These are phyloP conservation scores for Solanum stenotomum DNA, from an alignment of 257 asterid species.

Conservation along the genomic window DNA sequence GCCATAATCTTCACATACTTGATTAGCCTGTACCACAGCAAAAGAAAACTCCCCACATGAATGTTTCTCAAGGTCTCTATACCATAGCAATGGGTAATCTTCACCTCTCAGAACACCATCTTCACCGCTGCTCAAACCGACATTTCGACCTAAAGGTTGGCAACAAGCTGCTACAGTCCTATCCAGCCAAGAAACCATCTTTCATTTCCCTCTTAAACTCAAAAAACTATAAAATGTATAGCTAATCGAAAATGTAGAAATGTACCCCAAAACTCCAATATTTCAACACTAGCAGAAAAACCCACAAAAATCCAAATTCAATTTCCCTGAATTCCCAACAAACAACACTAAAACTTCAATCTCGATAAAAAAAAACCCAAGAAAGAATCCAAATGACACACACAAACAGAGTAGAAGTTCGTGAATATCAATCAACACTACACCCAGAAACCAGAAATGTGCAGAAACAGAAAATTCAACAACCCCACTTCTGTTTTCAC, in stretches of 20 bases:
- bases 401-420: not conserved
- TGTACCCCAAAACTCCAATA: not conserved
- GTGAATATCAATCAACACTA: not conserved
- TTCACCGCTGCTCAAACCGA: slow-evolving; percentile 54
- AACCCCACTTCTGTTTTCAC: not conserved
- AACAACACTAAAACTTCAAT: not conserved
- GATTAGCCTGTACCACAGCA: slow-evolving; percentile 67
- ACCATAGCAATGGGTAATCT: slow-evolving; percentile 45
- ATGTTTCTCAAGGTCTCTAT: slow-evolving; percentile 71
- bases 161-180: slow-evolving; percentile 42
- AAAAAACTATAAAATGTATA: not conserved
- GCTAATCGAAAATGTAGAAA: not conserved
- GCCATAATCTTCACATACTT: slow-evolving; percentile 58
- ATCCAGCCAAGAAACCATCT: slow-evolving; percentile 41
- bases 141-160: slow-evolving; percentile 66
- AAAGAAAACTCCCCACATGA: slow-evolving; percentile 69
- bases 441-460: not conserved
- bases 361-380: not conserved
- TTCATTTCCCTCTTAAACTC: slow-evolving; percentile 26
- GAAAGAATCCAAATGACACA: not conserved
- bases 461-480: not conserved
- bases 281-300: not conserved
- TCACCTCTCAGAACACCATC: slow-evolving; percentile 14
- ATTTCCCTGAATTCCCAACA: not conserved
- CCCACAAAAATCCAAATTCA: not conserved